Evolutionary conservation across 2,329 filamentous ascomycete species (phyloP).

Genomic region (Penicillium crustosum): DNA sequence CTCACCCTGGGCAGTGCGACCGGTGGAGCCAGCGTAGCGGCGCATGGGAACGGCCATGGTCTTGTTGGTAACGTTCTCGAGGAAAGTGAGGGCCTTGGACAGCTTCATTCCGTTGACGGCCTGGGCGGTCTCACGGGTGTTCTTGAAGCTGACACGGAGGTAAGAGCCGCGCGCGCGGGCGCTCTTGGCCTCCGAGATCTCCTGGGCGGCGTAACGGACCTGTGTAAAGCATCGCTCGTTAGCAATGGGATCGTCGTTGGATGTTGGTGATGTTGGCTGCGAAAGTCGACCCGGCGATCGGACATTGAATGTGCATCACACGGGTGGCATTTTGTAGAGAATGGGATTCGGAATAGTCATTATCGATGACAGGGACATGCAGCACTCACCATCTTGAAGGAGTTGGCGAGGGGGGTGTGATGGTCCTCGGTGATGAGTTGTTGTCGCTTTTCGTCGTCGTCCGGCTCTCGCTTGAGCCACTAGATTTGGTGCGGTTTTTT

Average conservation of each 20-base stretch:
- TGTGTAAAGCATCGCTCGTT: slow-evolving; percentile 44
- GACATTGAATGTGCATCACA: slow-evolving; percentile 13
- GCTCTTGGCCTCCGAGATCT: slow-evolving; percentile 86
- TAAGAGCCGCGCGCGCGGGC: slow-evolving; percentile 98
- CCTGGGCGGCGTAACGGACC: slow-evolving; percentile 95
- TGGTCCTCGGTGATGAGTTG: slow-evolving; percentile 45
- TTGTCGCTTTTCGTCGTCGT: slow-evolving; percentile 42
- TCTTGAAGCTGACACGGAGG: slow-evolving; percentile 99
- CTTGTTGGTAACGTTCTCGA: slow-evolving; percentile 97
- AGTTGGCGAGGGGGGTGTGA: slow-evolving; percentile 43
- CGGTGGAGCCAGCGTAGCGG: slow-evolving; percentile 93
- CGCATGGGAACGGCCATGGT: slow-evolving; percentile 98
- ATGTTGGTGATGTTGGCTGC: slow-evolving; percentile 7
- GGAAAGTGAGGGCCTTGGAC: slow-evolving; percentile 90
- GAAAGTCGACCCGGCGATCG: slow-evolving; percentile 10
- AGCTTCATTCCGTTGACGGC: slow-evolving; percentile 99
- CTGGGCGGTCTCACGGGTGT: slow-evolving; percentile 99
- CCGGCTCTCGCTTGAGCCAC: slow-evolving; percentile 33
- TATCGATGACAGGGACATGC: slow-evolving; percentile 14
- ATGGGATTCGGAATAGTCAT: slow-evolving; percentile 11
- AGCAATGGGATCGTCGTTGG: slow-evolving; percentile 28
- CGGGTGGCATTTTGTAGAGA: slow-evolving; percentile 14
- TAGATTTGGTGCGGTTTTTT: slow-evolving; percentile 42
- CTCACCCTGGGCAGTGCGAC: slow-evolving; percentile 97
- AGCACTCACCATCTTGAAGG: slow-evolving; percentile 49